These are phyloP conservation scores for Kodamaea hsintzibuensis DNA, from an alignment of 805 yeast genomes.

Conservation along the genomic window DNA sequence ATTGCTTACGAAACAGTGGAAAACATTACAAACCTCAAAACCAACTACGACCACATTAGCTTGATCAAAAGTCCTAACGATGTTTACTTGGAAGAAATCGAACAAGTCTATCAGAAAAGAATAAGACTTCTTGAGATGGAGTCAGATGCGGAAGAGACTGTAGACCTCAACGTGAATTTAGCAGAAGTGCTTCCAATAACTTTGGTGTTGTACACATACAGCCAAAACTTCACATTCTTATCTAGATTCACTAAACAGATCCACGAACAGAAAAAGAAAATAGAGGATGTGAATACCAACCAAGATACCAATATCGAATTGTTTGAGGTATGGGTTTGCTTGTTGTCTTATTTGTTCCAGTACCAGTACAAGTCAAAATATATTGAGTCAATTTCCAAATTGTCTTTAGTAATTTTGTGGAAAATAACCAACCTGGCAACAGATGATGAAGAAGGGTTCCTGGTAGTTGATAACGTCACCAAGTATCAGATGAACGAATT, in stretches of 20 bases:
- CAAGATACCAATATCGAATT: constrained; percentile 18
- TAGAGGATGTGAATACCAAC: constrained; percentile 15
- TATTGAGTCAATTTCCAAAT: constrained; percentile 26
- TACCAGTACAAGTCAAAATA: constrained; percentile 34
- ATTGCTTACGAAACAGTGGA: constrained; percentile 13
- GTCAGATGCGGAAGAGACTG: constrained; percentile 5
- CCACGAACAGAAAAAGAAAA: constrained; percentile 10
- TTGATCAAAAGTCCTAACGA: constrained; percentile 10
- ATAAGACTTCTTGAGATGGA: constrained; percentile 9
- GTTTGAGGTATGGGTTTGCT: constrained; percentile 37
- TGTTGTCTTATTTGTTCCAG: constrained; percentile 38
- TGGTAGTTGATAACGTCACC: constrained; percentile 10
- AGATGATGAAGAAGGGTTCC: constrained; percentile 4
- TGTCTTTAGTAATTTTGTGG: constrained; percentile 28
- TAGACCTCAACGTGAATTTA: constrained; percentile 13
- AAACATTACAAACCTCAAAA: constrained; percentile 16
- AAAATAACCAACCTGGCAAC: constrained; percentile 21
- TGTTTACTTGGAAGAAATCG: constrained; percentile 18
- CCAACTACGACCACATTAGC: constrained; percentile 10
- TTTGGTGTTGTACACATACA: constrained; percentile 15
- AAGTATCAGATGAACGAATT: constrained; percentile 32
- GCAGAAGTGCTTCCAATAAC: constrained; percentile 21
- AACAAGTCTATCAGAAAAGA: constrained; percentile 14
- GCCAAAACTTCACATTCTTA: constrained; percentile 18
- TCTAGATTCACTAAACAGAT: constrained; percentile 17